Evolutionary conservation across 2,329 filamentous ascomycete species (phyloP).

Genomic region (Emmonsiellopsis sp.): DNA sequence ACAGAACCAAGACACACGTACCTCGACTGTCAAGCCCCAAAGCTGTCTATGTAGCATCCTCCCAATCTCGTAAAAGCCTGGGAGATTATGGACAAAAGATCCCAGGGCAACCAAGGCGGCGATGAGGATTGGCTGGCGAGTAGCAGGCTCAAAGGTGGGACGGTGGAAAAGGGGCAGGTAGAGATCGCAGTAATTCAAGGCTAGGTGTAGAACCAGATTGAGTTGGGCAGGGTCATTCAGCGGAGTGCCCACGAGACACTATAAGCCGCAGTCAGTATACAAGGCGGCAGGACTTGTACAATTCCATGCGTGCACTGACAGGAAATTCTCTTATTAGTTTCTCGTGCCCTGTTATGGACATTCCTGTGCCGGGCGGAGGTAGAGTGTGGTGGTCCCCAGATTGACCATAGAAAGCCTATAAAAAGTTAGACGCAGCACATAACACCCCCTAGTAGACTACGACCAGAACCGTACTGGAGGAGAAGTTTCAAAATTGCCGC

Average conservation of each 20-base stretch:
- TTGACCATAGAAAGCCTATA: constrained; percentile 7
- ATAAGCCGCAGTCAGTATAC: not conserved
- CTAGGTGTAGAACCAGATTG: constrained; percentile 7
- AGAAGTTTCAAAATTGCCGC: not conserved
- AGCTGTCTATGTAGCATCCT: constrained; percentile 11
- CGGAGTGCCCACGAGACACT: constrained; percentile 8
- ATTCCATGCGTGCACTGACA: constrained; percentile 2
- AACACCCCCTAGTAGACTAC: not conserved
- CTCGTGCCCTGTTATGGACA: constrained; percentile 9
- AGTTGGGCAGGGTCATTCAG: constrained; percentile 8
- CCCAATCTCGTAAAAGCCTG: constrained; percentile 7
- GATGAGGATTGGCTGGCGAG: constrained; percentile 8
- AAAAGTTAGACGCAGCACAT: not conserved
- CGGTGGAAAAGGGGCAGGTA: constrained; percentile 15
- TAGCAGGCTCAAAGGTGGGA: constrained; percentile 11
- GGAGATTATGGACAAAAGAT: constrained; percentile 6
- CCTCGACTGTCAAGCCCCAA: constrained; percentile 11
- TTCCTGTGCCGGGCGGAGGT: not conserved
- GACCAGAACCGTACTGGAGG: not conserved
- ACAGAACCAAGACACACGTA: not conserved
- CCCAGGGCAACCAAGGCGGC: constrained; percentile 13
- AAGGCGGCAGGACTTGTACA: not conserved
- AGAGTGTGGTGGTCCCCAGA: constrained; percentile 1
- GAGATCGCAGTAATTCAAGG: constrained; percentile 15
- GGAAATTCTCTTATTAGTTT: constrained; percentile 9